A percentile compares a stretch with the other conserved stretches of the same genome.
Evolutionary conservation across 208 protist species (phyloP).

Genomic region (Lotmaria passim): DNA sequence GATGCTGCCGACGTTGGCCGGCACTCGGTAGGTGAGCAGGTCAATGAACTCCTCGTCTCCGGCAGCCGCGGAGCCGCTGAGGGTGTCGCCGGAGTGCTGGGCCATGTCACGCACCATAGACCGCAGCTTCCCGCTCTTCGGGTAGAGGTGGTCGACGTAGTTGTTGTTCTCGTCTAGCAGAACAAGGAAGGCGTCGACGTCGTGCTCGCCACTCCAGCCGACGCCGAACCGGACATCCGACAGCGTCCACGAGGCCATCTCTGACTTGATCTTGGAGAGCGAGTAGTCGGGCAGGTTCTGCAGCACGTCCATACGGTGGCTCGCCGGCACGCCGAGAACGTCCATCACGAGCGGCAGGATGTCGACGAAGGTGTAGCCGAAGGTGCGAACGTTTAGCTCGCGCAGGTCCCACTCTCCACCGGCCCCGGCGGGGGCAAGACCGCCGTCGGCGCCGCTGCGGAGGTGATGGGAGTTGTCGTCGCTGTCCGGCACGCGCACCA

Average conservation of each 20-base stretch:
- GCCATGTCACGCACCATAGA: slow-evolving; percentile 48
- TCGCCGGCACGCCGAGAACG: slow-evolving; percentile 55
- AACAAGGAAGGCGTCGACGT: slow-evolving; percentile 83
- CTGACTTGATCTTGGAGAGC: slow-evolving; percentile 45
- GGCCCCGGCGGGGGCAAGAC: neutral
- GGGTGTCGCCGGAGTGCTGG: slow-evolving; percentile 71
- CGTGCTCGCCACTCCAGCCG: slow-evolving; percentile 78
- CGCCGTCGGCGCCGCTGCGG: neutral
- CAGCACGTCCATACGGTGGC: slow-evolving; percentile 54
- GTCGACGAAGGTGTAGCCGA: slow-evolving; percentile 85
- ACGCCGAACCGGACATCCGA: slow-evolving; percentile 85
- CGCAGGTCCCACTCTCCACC: slow-evolving; percentile 68
- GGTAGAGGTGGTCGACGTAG: slow-evolving; percentile 78
- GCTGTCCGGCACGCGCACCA: slow-evolving; percentile 51
- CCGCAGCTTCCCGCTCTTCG: slow-evolving; percentile 58
- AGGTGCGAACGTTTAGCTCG: slow-evolving; percentile 76
- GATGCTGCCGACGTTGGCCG: slow-evolving; percentile 58
- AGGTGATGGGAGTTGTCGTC: neutral
- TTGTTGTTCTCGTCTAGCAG: slow-evolving; percentile 71
- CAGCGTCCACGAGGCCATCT: slow-evolving; percentile 40
- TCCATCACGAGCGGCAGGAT: slow-evolving; percentile 76
- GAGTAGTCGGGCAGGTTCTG: slow-evolving; percentile 69
- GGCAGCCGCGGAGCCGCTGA: slow-evolving; percentile 42
- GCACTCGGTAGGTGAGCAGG: slow-evolving; percentile 62
- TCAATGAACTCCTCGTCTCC: slow-evolving; percentile 86